Conservation (phyloP, 2,329 filamentous ascomycete species). For the Arthrobotrys megalospora region DNA sequence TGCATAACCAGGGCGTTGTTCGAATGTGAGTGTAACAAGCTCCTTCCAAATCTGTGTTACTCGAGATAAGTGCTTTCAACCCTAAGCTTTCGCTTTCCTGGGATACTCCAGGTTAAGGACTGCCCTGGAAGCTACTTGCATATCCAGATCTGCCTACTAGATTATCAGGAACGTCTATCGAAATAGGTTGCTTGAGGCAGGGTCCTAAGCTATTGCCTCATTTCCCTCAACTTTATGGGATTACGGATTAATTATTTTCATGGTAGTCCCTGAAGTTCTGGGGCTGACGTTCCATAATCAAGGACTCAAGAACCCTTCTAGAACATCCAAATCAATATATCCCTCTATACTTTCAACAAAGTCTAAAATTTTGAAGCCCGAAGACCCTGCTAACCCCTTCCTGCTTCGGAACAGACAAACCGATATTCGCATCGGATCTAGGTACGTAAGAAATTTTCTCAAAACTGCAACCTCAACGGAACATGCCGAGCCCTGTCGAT, state of each 20-base stretch:
- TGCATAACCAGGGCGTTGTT: conserved; percentile 82
- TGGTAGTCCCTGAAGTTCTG: conserved; percentile 20
- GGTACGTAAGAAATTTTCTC: conserved; percentile 42
- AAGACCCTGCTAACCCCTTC: conserved; percentile 39
- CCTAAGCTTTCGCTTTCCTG: conserved; percentile 3
- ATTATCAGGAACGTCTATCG: conserved; percentile 4
- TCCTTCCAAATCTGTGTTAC: conserved; percentile 31
- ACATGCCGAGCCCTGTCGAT: not conserved
- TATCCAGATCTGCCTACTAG: conserved; percentile 9
- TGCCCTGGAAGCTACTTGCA: conserved; percentile 5
- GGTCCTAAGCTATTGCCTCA: conserved; percentile 24
- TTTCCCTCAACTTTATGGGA: not conserved
- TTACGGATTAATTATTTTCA: conserved; percentile 25
- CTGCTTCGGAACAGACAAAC: conserved; percentile 42
- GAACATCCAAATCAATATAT: conserved; percentile 22
- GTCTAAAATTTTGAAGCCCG: conserved; percentile 18
- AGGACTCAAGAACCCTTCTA: conserved; percentile 18
- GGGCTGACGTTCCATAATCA: conserved; percentile 2
- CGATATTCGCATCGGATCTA: conserved; percentile 61
- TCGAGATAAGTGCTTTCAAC: conserved; percentile 1
- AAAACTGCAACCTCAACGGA: conserved; percentile 7
- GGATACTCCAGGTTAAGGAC: conserved; percentile 1
- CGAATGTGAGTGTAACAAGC: conserved; percentile 67
- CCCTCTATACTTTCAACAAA: conserved; percentile 20
- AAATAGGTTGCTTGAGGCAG: not conserved